Base-by-base conservation (phyloP, 108 stramenopile species). In the Nitzschia sp. region DNA sequence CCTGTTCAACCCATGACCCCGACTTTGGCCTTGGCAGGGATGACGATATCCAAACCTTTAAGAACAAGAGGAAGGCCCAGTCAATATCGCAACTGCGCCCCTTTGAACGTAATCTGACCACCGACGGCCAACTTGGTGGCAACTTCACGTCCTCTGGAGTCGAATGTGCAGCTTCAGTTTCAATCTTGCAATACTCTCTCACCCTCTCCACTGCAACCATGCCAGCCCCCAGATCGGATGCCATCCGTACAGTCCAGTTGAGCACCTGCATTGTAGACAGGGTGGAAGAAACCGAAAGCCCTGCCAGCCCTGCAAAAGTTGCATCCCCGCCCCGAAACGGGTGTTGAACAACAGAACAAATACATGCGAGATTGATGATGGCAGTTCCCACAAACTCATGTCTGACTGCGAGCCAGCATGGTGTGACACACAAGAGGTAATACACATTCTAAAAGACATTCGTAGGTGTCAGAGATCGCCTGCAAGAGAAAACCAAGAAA, bases 371-470 rank as follows among this genome's bases (percentile, higher is more conserved):
- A 33, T 63, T 59, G 27, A 88, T 82, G 42, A 96, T 87, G 47
- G 81, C 8, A 1, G 92, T 89, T 27, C 98, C 97, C 58, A 95
- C 74, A 35, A 89, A 45, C 58, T 97, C 93, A 3, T 97, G 77
- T 2, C 99, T 80, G 8, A 98, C 89, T 23, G 95, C 97, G 29
- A 99, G 80, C 98, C 98, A 99, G 67, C 92, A 95, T 70, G 94
- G 95, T 3, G 97, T 87, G 15, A 88, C 64, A 51, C 87, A 87
- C 15, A 85, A 91, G 2, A 93, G 67, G 57, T 72, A 92, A 75
- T 95, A 97, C 8, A 95, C 96, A 58, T 79, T 54, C 46, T 47
- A 3, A 2, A 48, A 27, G 1, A 1, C 3, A 25, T 1, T 26
- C n/a, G n/a, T n/a, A n/a, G n/a, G n/a, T n/a, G n/a, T n/a, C n/a